Percentiles rank a stretch among this genome's conserved stretches.
phyloP scores from a whole-genome alignment of 495 filamentous ascomycete genomes.

The Penicillium nucicola region DNA sequence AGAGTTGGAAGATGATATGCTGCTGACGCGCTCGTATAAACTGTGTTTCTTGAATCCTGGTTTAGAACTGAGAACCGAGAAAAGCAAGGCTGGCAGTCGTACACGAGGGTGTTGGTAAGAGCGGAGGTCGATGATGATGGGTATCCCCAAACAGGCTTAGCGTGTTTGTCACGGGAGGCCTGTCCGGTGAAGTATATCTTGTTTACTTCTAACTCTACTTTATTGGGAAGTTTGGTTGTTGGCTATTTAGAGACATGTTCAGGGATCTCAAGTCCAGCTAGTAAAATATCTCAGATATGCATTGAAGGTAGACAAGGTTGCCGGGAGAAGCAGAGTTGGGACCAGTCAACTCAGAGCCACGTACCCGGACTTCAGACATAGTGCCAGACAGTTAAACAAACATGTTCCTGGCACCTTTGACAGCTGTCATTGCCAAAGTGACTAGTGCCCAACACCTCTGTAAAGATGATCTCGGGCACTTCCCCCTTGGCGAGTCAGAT shows the following conservation, averaged over 20 bases:
- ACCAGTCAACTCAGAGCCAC: not conserved
- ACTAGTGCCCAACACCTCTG: constrained; percentile 23
- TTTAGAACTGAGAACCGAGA: constrained; percentile 5
- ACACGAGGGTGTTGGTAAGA: constrained; percentile 13
- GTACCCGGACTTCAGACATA: constrained; percentile 1
- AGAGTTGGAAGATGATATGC: not conserved
- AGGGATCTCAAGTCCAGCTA: not conserved
- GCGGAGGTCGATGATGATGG: constrained; percentile 32
- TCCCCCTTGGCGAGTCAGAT: not conserved
- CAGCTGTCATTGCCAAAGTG: constrained; percentile 1
- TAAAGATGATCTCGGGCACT: constrained; percentile 19
- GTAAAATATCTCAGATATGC: not conserved
- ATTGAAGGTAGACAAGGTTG: constrained; percentile 2
- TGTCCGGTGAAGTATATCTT: not conserved
- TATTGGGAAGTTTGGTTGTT: not conserved
- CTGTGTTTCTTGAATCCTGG: not conserved
- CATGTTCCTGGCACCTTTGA: constrained; percentile 6
- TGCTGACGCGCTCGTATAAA: not conserved
- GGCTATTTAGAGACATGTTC: not conserved
- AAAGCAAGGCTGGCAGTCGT: constrained; percentile 18
- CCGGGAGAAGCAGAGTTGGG: not conserved
- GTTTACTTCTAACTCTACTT: not conserved
- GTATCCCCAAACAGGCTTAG: constrained; percentile 26
- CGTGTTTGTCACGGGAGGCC: constrained; percentile 28
- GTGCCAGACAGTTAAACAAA: not conserved